Evolutionary conservation across 768 basidiomycete genomes (phyloP).

Genomic region (Suillus tomentosus): DNA sequence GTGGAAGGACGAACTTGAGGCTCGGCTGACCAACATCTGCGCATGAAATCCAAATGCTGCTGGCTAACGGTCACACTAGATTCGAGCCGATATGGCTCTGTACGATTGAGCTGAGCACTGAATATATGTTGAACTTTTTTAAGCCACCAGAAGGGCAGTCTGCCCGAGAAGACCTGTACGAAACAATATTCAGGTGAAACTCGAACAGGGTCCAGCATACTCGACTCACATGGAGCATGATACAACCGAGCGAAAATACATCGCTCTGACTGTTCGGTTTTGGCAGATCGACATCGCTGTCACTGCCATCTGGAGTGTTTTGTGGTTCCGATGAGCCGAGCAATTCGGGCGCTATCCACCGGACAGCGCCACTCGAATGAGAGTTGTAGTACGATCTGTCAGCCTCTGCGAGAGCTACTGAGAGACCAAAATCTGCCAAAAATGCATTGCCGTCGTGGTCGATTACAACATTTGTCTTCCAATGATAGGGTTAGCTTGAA

Average conservation of each 20-base stretch:
- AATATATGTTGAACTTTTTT: neutral
- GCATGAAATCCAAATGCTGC: constrained; percentile 4
- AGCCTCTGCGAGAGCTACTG: neutral
- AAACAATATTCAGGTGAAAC: neutral
- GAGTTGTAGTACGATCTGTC: constrained; percentile 2
- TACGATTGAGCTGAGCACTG: neutral
- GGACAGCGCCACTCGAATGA: neutral
- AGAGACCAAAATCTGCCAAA: constrained; percentile 6
- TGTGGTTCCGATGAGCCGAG: neutral
- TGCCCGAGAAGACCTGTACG: constrained; percentile 1
- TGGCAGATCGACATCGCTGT: neutral
- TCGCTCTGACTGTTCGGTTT: constrained; percentile 1
- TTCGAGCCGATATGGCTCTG: neutral
- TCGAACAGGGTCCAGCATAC: neutral
- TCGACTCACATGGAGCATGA: neutral
- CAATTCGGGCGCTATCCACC: constrained; percentile 5
- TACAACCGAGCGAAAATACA: constrained; percentile 4
- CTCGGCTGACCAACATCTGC: neutral
- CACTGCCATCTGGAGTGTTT: neutral
- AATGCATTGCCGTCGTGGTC: neutral
- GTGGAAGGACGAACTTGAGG: neutral
- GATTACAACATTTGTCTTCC: constrained; percentile 2
- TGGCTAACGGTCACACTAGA: neutral
- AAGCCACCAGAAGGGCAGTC: constrained; percentile 2
- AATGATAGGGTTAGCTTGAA: neutral